phyloP scores from a whole-genome alignment of 495 filamentous ascomycete genomes.

The Trichoderma gamsii region DNA sequence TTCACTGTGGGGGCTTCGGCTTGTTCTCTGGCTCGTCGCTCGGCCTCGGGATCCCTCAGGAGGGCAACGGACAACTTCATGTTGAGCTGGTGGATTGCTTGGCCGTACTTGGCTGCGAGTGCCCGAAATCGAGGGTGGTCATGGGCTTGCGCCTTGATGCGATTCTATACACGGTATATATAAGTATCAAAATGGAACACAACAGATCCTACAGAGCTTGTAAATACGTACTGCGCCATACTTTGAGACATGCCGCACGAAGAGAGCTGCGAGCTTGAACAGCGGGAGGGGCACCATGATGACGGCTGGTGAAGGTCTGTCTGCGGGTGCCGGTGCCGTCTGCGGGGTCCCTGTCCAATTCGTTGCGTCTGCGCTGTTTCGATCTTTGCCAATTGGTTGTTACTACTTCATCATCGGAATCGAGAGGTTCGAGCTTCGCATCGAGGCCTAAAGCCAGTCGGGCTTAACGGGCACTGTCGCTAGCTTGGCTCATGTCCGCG shows the following conservation, averaged over 20 bases:
- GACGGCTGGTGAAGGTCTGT: neutral
- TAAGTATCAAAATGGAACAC: constrained; percentile 19
- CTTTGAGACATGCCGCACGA: constrained; percentile 52
- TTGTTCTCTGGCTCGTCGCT: constrained; percentile 53
- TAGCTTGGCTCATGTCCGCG: neutral
- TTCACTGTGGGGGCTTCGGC: constrained; percentile 72
- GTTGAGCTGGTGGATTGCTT: constrained; percentile 82
- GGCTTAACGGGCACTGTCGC: neutral
- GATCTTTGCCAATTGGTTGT: neutral
- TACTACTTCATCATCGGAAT: neutral
- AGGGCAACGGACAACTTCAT: constrained; percentile 86
- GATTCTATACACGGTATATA: constrained; percentile 54
- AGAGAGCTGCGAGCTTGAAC: constrained; percentile 42
- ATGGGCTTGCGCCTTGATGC: constrained; percentile 87
- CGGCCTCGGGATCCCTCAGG: constrained; percentile 68
- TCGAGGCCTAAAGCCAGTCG: neutral
- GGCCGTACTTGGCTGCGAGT: constrained; percentile 62
- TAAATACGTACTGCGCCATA: constrained; percentile 48
- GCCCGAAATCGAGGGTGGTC: constrained; percentile 87
- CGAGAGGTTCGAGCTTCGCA: neutral
- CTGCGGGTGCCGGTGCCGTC: neutral
- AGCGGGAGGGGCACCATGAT: constrained; percentile 48
- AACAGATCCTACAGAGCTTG: constrained; percentile 10
- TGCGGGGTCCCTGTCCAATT: constrained; percentile 9
- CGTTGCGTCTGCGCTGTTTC: neutral